phyloP scores from a whole-genome alignment of 2,329 filamentous ascomycete species.

The Xylariaceae sp. region DNA sequence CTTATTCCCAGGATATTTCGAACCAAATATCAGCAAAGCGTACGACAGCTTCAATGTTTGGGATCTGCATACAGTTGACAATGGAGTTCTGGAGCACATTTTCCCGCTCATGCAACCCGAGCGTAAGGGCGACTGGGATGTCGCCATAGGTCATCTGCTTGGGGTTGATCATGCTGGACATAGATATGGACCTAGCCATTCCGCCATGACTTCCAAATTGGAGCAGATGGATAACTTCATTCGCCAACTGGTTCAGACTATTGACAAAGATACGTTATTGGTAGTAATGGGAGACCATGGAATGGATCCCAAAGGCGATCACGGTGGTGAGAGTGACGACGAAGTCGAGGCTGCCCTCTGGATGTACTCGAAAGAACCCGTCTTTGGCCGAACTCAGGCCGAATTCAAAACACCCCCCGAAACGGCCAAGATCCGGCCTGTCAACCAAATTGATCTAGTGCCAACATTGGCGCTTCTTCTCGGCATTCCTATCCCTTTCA shows the following conservation, averaged over 20 bases:
- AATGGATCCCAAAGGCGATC: constrained; percentile 96
- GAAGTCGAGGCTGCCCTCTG: constrained; percentile 92
- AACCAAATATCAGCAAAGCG: constrained; percentile 75
- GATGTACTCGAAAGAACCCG: constrained; percentile 91
- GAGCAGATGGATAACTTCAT: constrained; percentile 86
- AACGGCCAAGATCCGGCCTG: constrained; percentile 73
- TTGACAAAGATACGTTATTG: constrained; percentile 84
- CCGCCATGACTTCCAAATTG: constrained; percentile 86
- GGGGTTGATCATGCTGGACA: constrained; percentile 97
- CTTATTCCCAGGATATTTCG: constrained; percentile 90
- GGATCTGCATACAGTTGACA: constrained; percentile 95
- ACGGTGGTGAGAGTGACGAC: constrained; percentile 96
- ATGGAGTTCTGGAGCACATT: constrained; percentile 87
- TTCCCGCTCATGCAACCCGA: constrained; percentile 71
- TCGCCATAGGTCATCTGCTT: constrained; percentile 90
- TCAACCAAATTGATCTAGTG: constrained; percentile 89
- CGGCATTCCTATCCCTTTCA: constrained; percentile 91
- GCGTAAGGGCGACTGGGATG: constrained; percentile 73
- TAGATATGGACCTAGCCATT: constrained; percentile 88
- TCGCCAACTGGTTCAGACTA: constrained; percentile 60
- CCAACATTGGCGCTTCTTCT: constrained; percentile 85
- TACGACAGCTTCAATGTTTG: constrained; percentile 99
- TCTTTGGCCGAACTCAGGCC: constrained; percentile 74
- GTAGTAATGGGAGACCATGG: constrained; percentile 99
- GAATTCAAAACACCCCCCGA: constrained; percentile 54